Conservation (phyloP, 2,329 filamentous ascomycete species). For the Aureobasidium melanogenum region DNA sequence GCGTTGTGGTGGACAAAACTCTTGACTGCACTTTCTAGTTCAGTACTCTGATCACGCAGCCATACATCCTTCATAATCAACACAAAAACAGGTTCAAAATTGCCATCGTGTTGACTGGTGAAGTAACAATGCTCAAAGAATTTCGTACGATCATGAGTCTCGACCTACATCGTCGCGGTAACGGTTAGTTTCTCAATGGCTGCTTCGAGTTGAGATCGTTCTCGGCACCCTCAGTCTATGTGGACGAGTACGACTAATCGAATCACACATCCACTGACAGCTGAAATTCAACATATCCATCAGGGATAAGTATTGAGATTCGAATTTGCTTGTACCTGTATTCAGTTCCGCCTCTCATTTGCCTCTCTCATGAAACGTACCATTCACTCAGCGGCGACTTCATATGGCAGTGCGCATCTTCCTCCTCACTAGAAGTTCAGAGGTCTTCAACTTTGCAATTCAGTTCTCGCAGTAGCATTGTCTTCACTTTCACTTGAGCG, state of each 20-base stretch:
- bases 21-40: not conserved
- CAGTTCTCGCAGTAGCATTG: not conserved
- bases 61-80: not conserved
- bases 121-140: not conserved
- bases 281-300: too few species aligned
- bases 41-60: too few species aligned
- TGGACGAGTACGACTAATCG: too few species aligned
- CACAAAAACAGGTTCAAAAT: not conserved
- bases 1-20: not conserved
- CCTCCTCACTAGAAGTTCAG: not conserved
- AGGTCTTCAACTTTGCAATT: not conserved
- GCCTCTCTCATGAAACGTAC: not conserved
- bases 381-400: not conserved
- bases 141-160: not conserved
- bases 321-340: not conserved
- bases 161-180: not conserved
- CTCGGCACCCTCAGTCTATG: too few species aligned
- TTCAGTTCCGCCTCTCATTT: not conserved
- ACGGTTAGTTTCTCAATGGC: too few species aligned
- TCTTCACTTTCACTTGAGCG: not conserved
- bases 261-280: too few species aligned
- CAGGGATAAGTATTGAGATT: too few species aligned
- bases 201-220: too few species aligned
- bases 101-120: not conserved
- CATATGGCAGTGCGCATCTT: not conserved